Conservation (phyloP, 345 rosid species). For the Pelargonium nanum region DNA sequence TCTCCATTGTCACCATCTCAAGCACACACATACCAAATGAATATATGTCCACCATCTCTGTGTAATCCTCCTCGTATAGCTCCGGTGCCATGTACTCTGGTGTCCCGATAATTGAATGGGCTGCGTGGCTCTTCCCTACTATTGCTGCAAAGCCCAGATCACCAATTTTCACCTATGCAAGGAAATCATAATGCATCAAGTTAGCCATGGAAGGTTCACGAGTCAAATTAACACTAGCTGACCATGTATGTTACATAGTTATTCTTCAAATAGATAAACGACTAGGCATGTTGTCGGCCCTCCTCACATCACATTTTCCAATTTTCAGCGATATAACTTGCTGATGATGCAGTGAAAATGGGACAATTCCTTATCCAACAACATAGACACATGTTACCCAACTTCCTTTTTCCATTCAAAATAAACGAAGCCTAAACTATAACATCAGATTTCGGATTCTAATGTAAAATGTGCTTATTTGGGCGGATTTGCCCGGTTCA, state of each 20-base stretch:
- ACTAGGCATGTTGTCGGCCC: too few species aligned
- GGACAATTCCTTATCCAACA: too few species aligned
- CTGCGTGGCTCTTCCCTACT: slow-evolving; percentile 50
- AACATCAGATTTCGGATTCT: too few species aligned
- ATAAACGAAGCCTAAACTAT: too few species aligned
- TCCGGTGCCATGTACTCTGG: slow-evolving; percentile 72
- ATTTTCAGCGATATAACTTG: too few species aligned
- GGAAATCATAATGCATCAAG: slow-evolving; percentile 6
- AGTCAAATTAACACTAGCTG: too few species aligned
- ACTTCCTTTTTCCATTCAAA: background rate
- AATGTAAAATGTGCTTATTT: too few species aligned
- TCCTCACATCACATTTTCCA: too few species aligned
- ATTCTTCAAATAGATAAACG: too few species aligned
- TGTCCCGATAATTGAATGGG: slow-evolving; percentile 56
- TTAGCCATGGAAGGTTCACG: background rate
- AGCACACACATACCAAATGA: slow-evolving; percentile 61
- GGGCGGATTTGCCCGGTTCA: too few species aligned
- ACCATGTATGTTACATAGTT: too few species aligned
- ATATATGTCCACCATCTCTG: slow-evolving; percentile 59
- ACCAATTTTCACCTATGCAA: slow-evolving; percentile 51
- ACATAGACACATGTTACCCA: background rate
- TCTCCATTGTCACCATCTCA: slow-evolving; percentile 61
- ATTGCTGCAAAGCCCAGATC: slow-evolving; percentile 62
- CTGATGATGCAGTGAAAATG: too few species aligned
- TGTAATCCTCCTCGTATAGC: slow-evolving; percentile 64